Evolutionary conservation across 768 basidiomycete genomes (phyloP), one percentile per base, ranked within the genome.

Genomic region (Leccinum rimulosum): DNA sequence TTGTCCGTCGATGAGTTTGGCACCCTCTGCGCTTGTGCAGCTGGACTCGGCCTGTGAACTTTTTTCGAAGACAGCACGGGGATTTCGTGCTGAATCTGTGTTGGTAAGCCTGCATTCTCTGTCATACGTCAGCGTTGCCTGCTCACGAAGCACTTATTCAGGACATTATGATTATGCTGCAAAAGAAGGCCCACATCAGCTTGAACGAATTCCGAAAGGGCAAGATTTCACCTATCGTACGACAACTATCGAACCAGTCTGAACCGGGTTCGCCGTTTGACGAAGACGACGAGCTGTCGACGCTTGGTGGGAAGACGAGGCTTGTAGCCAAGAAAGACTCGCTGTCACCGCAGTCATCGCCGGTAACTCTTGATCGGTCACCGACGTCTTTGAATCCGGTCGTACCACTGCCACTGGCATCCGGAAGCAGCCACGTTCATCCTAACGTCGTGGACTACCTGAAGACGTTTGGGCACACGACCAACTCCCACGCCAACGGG

Each of bases 1-100:
- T 53, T 89, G 88, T 71, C 88, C 88, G 11, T 89, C 88, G 17
- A 88, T 89, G 83, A 88, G 87, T 64, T 72, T 90, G 60, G 88
- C 88, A 22, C 85, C 87, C 17, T 89, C 88, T 25, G 88, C 88
- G 4, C 79, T 90, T 9, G 80, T 83, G 8, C 88, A 90, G 65
- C 74, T 90, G 30, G 86, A 89, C 67, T 88, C 88, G 0, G 88
- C 88, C 6, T 89, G 87, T 63, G 84, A 88, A 57, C 78, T 89
- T 31, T 89, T 89, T 64, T 77, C 84, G n/a, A 86, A 85, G 68
- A 82, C 86, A 19, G 87, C 87, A 10, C 78, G 75, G 19, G 84
- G 83, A 19, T 89, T 89, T 70, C 79, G 80, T 57, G 87, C 87
- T 1, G 77, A 78, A 54, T 80, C 85, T 63, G 87, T 89, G 54